These are phyloP conservation scores for Hortiboletus rubellus DNA, from an alignment of 1,284 basidiomycete species.

Conservation along the genomic window DNA sequence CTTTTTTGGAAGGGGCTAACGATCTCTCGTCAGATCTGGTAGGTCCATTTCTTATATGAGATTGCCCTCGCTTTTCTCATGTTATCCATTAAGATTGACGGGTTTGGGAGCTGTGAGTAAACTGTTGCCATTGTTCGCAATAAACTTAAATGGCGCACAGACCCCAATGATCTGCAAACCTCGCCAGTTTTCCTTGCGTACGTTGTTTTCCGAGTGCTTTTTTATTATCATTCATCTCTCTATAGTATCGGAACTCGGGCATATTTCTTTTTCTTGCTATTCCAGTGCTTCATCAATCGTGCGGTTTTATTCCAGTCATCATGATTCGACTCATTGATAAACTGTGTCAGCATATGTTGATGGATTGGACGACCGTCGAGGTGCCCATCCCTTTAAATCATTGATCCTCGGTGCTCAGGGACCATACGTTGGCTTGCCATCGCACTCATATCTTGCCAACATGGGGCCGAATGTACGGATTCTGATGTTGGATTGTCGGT, in stretches of 20 bases:
- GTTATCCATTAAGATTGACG: conserved; percentile 67
- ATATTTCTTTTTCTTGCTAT: conserved; percentile 90
- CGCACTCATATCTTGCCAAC: conserved; percentile 79
- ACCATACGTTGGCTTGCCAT: conserved; percentile 75
- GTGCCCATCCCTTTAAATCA: conserved; percentile 67
- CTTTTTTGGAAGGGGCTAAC: conserved; percentile 2
- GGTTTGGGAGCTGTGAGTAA: conserved; percentile 82
- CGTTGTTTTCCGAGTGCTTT: conserved; percentile 23
- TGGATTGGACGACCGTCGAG: conserved; percentile 58
- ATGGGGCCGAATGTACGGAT: conserved; percentile 72
- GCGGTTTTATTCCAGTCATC: conserved; percentile 21
- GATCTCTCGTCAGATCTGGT: conserved; percentile 46
- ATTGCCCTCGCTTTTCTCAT: not conserved
- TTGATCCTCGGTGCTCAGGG: conserved; percentile 75
- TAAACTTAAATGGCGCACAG: conserved; percentile 41
- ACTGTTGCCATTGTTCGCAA: not conserved
- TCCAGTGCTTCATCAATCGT: conserved; percentile 90
- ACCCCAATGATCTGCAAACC: conserved; percentile 77
- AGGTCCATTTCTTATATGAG: conserved; percentile 16
- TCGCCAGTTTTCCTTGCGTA: conserved; percentile 78
- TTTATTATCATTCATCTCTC: not conserved
- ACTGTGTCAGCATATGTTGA: conserved; percentile 62
- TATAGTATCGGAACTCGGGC: conserved; percentile 74
- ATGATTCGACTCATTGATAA: conserved; percentile 9
- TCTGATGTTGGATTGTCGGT: conserved; percentile 85